Evolutionary conservation across 169 alveolate genomes (phyloP).

Genomic region (Cryptosporidium parvum): DNA sequence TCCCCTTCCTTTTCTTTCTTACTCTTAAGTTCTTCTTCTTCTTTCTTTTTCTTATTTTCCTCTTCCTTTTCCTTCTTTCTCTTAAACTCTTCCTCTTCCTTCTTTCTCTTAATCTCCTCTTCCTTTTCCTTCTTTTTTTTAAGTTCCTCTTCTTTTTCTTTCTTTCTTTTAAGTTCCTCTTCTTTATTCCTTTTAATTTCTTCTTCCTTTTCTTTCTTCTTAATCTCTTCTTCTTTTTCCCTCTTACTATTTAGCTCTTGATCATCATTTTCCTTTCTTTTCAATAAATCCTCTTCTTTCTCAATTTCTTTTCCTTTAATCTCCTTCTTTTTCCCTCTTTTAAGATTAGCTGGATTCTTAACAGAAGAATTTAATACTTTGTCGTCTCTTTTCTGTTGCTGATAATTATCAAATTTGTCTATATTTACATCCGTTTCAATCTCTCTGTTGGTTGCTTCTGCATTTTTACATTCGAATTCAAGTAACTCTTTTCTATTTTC

Average conservation of each 20-base stretch:
- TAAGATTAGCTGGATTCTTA: background rate
- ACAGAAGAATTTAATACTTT: background rate
- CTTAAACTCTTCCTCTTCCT: background rate
- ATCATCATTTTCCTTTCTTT: background rate
- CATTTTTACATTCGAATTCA: background rate
- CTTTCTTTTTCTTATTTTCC: background rate
- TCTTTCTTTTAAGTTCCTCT: background rate
- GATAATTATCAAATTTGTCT: too few relatives aligned
- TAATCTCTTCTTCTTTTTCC: background rate
- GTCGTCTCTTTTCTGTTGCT: background rate
- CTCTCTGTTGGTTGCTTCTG: too few relatives aligned
- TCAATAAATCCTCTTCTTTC: background rate
- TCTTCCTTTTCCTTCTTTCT: background rate
- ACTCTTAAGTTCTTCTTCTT: background rate
- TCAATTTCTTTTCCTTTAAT: background rate
- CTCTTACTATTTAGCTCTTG: too few relatives aligned
- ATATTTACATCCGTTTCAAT: too few relatives aligned
- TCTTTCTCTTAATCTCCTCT: background rate
- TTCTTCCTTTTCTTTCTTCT: background rate
- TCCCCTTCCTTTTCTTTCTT: background rate
- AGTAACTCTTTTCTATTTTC: background rate
- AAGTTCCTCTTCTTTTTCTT: background rate
- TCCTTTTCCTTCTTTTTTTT: background rate
- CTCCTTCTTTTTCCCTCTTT: background rate
- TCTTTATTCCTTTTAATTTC: background rate